Evolutionary conservation across 1,139 yeast species (phyloP).

Genomic region (Taiozyma sp.): DNA sequence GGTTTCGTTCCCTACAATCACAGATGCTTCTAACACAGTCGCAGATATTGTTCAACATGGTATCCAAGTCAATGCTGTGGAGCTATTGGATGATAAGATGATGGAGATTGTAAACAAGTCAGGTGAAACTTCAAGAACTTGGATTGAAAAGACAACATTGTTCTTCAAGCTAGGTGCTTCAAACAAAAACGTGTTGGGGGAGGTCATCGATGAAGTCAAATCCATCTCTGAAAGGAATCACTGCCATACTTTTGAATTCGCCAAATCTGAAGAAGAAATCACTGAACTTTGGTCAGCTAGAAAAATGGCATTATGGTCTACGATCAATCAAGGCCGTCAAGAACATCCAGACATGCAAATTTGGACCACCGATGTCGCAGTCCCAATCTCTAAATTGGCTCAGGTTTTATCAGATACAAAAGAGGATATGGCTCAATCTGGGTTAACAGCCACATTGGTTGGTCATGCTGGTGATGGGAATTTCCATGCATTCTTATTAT

Average conservation of each 20-base stretch:
- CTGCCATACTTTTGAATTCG: slow-evolving; percentile 51
- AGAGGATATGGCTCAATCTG: slow-evolving; percentile 50
- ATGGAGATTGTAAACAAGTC: slow-evolving; percentile 61
- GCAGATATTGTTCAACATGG: slow-evolving; percentile 56
- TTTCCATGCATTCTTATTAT: slow-evolving; percentile 75
- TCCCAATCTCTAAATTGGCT: slow-evolving; percentile 70
- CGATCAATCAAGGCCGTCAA: slow-evolving; percentile 60
- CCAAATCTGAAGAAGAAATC: slow-evolving; percentile 62
- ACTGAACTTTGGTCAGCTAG: slow-evolving; percentile 83
- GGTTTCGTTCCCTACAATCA: slow-evolving; percentile 54
- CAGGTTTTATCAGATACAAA: slow-evolving; percentile 56
- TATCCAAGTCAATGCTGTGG: slow-evolving; percentile 65
- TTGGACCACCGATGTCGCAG: slow-evolving; percentile 90
- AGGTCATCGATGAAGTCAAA: slow-evolving; percentile 51
- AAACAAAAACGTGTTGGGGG: slow-evolving; percentile 45
- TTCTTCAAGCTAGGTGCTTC: slow-evolving; percentile 76
- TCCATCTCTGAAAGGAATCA: slow-evolving; percentile 49
- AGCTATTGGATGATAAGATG: slow-evolving; percentile 65
- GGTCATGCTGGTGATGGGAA: slow-evolving; percentile 72
- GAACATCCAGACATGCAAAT: slow-evolving; percentile 60
- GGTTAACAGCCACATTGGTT: slow-evolving; percentile 51
- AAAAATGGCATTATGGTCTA: slow-evolving; percentile 85
- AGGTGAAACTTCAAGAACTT: slow-evolving; percentile 55
- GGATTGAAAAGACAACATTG: slow-evolving; percentile 77
- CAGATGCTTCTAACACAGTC: slow-evolving; percentile 64